phyloP scores from a whole-genome alignment of 805 yeast species.

The Wickerhamomyces queroliae region DNA sequence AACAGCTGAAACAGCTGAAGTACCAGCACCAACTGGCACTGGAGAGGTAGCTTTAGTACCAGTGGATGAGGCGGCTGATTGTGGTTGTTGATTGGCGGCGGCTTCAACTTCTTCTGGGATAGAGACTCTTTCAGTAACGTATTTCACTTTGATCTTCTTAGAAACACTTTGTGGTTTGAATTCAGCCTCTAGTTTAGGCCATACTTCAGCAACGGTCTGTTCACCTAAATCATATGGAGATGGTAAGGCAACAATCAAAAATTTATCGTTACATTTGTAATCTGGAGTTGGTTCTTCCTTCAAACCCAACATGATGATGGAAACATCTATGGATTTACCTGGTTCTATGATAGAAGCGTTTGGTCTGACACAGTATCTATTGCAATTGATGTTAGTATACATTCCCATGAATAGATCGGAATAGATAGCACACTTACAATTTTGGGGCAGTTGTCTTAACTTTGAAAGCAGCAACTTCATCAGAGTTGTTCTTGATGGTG shows the following conservation, averaged over 20 bases:
- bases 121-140: constrained; percentile 25
- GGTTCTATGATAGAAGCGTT: constrained; percentile 80
- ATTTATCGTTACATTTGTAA: constrained; percentile 85
- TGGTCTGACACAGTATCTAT: constrained; percentile 82
- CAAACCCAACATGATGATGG: constrained; percentile 82
- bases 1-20: constrained; percentile 11
- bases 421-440: constrained; percentile 32
- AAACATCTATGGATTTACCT: constrained; percentile 64
- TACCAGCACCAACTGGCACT: constrained; percentile 12
- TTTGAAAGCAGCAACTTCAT: constrained; percentile 74
- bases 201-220: constrained; percentile 56
- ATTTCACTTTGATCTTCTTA: constrained; percentile 63
- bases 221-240: constrained; percentile 54
- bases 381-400: constrained; percentile 4
- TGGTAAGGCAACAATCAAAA: constrained; percentile 82
- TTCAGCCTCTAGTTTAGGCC: constrained; percentile 68
- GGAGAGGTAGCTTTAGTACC: constrained; percentile 14
- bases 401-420: background rate
- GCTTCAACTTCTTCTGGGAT: constrained; percentile 2
- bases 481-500: constrained; percentile 49
- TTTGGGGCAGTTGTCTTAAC: constrained; percentile 98
- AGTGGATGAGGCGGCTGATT: constrained; percentile 10
- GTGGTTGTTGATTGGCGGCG: background rate
- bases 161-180: constrained; percentile 49
- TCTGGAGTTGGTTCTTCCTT: constrained; percentile 67